Evolutionary conservation across 306 rosid species (phyloP), one percentile per base, ranked within the genome.

Genomic region (Cicer judaicum): DNA sequence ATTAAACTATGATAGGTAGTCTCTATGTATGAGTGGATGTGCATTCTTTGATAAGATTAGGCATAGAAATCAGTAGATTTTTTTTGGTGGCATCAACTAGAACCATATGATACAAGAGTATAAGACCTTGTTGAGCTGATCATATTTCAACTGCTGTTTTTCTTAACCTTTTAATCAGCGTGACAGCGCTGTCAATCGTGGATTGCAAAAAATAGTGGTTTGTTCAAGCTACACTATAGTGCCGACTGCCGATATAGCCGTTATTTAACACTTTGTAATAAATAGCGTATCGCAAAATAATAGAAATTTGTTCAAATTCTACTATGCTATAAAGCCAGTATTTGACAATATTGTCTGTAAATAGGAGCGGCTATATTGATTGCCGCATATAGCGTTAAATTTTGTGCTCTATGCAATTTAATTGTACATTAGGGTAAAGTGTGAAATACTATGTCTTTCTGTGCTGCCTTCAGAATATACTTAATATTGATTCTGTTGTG

Each of bases 401-500:
- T 55, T 43, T 29, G 46, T 50, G 42, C 14, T 29, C 10, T 78
- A 69, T 21, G 36, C 13, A 44, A 19, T 50, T 75, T 63, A 50
- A 75, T 54, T 38, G 71, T 39, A 62, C 41, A 74, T 18, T 10
- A 63, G 59, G 63, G 52, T 48, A 42, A 66, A 64, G 10, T 64
- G 16, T 53, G 79, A 41, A 21, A 19, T 64, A 75, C 54, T 52
- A 6, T 64, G n/a, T 50, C 29, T 77, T 54, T 68, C 21, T n/a
- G 10, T 48, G 73, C 44, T 41, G n/a, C 9, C 57, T 46, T 47
- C 67, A 43, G 55, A 44, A 75, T 76, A 71, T 54, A 34, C 86
- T 81, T 47, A 53, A 82, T 64, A 15, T 64, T 68, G 73, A 72
- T 48, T 67, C 40, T 56, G 36, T 71, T 14, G 0, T 79, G 40